phyloP scores from a whole-genome alignment of 176 grass and related monocot genomes.

The Carex scoparia region DNA sequence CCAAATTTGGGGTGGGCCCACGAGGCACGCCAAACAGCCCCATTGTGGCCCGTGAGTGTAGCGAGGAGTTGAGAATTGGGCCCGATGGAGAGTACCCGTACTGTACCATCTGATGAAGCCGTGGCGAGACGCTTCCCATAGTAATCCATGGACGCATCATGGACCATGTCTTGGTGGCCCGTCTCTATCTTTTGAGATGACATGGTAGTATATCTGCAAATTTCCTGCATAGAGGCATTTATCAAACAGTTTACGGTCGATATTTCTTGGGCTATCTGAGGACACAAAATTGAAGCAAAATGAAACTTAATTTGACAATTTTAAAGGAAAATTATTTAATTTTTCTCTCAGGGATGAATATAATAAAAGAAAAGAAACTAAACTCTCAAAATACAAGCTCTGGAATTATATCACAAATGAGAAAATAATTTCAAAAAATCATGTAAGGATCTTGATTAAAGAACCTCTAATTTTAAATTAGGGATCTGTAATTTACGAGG shows the following conservation, averaged over 20 bases:
- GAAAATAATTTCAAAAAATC: not conserved
- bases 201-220: conserved; percentile 27
- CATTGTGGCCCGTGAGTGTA: conserved; percentile 56
- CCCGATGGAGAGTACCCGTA: conserved; percentile 47
- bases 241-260: conserved; percentile 6
- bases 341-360: not conserved
- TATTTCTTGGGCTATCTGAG: not conserved
- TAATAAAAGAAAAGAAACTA: not conserved
- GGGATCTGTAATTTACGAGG: not conserved
- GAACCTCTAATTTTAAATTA: not conserved
- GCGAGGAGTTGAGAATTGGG: conserved; percentile 47
- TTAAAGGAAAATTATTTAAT: not conserved
- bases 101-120: conserved; percentile 56
- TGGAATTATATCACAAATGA: not conserved
- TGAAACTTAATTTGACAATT: not conserved
- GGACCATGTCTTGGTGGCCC: conserved; percentile 68
- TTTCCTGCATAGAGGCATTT: conserved; percentile 17
- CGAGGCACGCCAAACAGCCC: conserved; percentile 59
- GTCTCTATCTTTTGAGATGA: conserved; percentile 68
- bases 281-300: not conserved
- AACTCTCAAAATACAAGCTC: not conserved
- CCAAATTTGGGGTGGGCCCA: conserved; percentile 81
- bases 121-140: conserved; percentile 80
- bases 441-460: not conserved
- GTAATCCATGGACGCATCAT: conserved; percentile 70